Evolutionary conservation across 1,284 basidiomycete species (phyloP), one percentile per base, ranked within the genome.

Genomic region (Sporisorium scitamineum): DNA sequence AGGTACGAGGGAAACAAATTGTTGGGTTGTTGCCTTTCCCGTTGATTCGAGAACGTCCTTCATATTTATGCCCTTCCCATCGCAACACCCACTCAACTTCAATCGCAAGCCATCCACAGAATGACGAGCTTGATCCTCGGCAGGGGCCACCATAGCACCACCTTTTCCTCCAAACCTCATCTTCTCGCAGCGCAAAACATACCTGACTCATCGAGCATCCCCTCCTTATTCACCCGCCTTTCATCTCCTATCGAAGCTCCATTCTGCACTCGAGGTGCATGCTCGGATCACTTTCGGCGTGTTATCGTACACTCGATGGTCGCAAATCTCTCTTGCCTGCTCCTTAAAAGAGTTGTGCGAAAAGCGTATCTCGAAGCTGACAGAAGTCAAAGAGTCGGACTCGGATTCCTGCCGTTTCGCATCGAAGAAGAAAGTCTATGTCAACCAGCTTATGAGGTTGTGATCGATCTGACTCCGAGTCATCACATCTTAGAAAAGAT

Each of bases 241-340:
- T 50, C 48, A 31, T 48, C 7, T 48, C 18, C 14, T 3, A 20
- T 50, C 10, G 29, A n/a, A 16, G 26, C 27, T 27, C 11, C 7
- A 20, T 11, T 11, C 48, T 31, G 48, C 48, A 31, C 4, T 6
- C 18, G 16, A 50, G 48, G 27, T n/a, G 10, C 14, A n/a, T n/a
- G 27, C n/a, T 50, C 48, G 48, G 48, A 50, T 9, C 29, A 31
- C 24, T 31, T 50, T 50, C 27, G 48, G 29, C n/a, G 9, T 50
- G 48, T 10, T 11, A 14, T 48, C n/a, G 26, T 13, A 29, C 7
- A 7, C 45, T 29, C 47, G 26, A 14, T 16, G 29, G 27, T 22
- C 8, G 26, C 26, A 29, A 9, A 29, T 4, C 27, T 42, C 7
- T 42, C 41, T 18, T 42, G 8, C 2, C 41, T n/a, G n/a, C 11